Conservation (phyloP, 345 rosid genomes). For the Brassica cretica region DNA sequence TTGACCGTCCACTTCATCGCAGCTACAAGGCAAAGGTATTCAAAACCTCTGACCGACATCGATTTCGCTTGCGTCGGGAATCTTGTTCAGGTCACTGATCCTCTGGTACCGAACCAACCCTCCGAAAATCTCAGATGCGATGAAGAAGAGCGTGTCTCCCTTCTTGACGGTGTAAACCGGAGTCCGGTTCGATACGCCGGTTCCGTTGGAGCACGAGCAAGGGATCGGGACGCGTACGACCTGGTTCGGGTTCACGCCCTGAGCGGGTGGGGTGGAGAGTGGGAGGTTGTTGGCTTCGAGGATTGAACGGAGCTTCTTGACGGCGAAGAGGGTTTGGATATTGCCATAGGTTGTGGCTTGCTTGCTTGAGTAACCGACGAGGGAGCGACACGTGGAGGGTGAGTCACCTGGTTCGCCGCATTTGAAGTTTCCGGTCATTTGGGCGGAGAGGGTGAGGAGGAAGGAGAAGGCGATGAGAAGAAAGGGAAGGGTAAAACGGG, state of each 20-base stretch:
- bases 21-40: conserved; percentile 76
- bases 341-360: conserved; percentile 49
- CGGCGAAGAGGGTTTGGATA: conserved; percentile 54
- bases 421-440: conserved; percentile 47
- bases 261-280: conserved; percentile 33
- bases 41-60: conserved; percentile 41
- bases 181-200: conserved; percentile 48
- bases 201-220: conserved; percentile 59
- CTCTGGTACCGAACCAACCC: conserved; percentile 14
- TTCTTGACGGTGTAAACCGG: conserved; percentile 52
- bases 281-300: conserved; percentile 62
- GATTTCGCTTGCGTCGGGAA: conserved; percentile 36
- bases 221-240: conserved; percentile 56
- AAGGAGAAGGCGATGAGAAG: conserved; percentile 13
- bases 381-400: conserved; percentile 40
- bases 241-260: conserved; percentile 20
- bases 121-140: not conserved
- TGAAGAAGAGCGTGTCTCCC: not conserved
- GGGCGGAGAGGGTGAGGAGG: conserved; percentile 35
- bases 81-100: conserved; percentile 43
- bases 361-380: conserved; percentile 55
- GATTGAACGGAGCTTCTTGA: conserved; percentile 46
- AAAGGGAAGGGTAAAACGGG: conserved; percentile 18
- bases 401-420: conserved; percentile 41
- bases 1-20: conserved; percentile 48